These are phyloP conservation scores for Sarocladium kiliense DNA, from an alignment of 2,329 filamentous ascomycete genomes.

Conservation along the genomic window DNA sequence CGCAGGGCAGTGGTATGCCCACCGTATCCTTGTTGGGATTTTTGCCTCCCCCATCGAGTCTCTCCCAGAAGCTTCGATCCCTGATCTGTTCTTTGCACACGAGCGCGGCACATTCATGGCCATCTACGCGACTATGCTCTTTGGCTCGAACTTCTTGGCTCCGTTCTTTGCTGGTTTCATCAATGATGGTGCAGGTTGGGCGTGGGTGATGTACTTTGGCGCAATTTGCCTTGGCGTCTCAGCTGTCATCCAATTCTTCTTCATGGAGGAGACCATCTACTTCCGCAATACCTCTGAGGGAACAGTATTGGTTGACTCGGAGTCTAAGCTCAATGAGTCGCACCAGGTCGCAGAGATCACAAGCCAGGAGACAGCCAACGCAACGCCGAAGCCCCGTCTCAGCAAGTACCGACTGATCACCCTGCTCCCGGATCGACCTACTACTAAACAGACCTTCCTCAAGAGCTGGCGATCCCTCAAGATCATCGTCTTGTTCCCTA, in stretches of 20 bases:
- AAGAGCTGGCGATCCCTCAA: slow-evolving; percentile 3
- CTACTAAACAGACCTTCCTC: neutral
- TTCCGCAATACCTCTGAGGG: slow-evolving; percentile 30
- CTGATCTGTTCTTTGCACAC: slow-evolving; percentile 37
- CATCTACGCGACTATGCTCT: slow-evolving; percentile 33
- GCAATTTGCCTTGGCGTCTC: slow-evolving; percentile 45
- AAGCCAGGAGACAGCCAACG: neutral
- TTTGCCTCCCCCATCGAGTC: slow-evolving; percentile 40
- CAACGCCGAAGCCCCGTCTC: neutral
- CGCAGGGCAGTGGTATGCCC: slow-evolving; percentile 35
- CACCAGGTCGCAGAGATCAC: neutral
- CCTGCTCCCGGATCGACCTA: neutral
- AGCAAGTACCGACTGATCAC: neutral
- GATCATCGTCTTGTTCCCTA: slow-evolving; percentile 8
- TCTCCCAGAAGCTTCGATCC: slow-evolving; percentile 38
- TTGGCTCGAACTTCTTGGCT: slow-evolving; percentile 3
- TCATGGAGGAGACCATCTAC: slow-evolving; percentile 58
- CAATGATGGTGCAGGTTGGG: slow-evolving; percentile 19
- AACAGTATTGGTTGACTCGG: neutral
- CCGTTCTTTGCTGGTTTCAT: slow-evolving; percentile 8
- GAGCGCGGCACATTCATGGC: slow-evolving; percentile 38
- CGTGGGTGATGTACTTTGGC: slow-evolving; percentile 23
- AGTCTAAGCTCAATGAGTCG: neutral
- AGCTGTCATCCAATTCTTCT: slow-evolving; percentile 50
- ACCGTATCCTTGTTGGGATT: slow-evolving; percentile 38